Percentiles rank a stretch among this genome's conserved stretches.
phyloP scores from a whole-genome alignment of 2,329 filamentous ascomycete species.

The Penicillium sp. region DNA sequence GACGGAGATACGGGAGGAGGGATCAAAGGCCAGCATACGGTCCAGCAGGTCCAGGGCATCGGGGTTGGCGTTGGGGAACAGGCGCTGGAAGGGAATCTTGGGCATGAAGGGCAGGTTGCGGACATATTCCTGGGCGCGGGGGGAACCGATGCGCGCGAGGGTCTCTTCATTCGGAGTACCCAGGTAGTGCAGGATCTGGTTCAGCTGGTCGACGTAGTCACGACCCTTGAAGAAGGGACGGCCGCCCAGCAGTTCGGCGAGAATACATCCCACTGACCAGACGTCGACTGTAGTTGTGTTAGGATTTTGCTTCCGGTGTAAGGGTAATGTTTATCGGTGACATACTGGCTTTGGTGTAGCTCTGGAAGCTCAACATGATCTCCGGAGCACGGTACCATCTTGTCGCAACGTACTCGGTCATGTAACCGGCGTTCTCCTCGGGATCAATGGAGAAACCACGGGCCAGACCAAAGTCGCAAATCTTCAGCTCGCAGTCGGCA shows the following conservation, averaged over 20 bases:
- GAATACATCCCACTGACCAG: constrained; percentile 97
- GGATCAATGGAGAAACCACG: constrained; percentile 96
- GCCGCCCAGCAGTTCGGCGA: constrained; percentile 91
- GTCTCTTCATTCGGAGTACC: constrained; percentile 97
- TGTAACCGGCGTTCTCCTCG: constrained; percentile 97
- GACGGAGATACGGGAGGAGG: constrained; percentile 86
- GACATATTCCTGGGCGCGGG: constrained; percentile 95
- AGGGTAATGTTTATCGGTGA: constrained; percentile 34
- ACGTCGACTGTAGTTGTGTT: constrained; percentile 72
- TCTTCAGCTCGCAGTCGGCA: constrained; percentile 98
- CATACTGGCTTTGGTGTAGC: constrained; percentile 99
- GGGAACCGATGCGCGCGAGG: constrained; percentile 87
- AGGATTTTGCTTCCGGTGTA: not conserved
- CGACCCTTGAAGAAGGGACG: constrained; percentile 99
- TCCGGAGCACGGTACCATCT: constrained; percentile 98
- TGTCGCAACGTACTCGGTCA: constrained; percentile 99
- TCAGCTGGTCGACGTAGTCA: constrained; percentile 98
- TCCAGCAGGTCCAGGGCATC: constrained; percentile 94
- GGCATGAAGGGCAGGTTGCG: constrained; percentile 93
- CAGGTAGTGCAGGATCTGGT: constrained; percentile 97
- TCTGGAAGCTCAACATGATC: constrained; percentile 99
- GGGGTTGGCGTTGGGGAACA: constrained; percentile 94
- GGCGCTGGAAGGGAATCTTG: constrained; percentile 82
- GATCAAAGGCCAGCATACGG: constrained; percentile 96
- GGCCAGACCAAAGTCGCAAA: constrained; percentile 95